phyloP scores from a whole-genome alignment of 176 grass and related monocot species.

The Ananas comosus region DNA sequence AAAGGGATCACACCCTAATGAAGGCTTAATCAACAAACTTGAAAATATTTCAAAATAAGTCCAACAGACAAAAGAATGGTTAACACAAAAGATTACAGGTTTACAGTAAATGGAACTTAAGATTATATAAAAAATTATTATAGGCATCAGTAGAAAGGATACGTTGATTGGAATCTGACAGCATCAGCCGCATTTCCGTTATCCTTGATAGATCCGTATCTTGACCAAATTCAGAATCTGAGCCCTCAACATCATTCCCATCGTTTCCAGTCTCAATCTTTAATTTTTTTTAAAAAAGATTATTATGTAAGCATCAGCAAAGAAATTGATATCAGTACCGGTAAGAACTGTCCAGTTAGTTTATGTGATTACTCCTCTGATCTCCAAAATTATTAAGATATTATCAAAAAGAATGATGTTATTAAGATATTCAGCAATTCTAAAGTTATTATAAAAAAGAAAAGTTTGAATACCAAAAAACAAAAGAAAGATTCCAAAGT shows the following conservation, averaged over 20 bases:
- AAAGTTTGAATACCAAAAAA: too few relatives aligned
- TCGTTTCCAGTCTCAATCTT: constrained; percentile 63
- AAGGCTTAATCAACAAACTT: too few relatives aligned
- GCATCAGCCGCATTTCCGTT: constrained; percentile 73
- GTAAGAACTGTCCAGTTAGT: background rate
- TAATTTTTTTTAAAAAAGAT: constrained; percentile 6
- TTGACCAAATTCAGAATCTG: constrained; percentile 36
- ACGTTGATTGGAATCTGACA: constrained; percentile 61
- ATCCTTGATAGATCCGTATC: constrained; percentile 49
- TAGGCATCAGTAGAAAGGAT: constrained; percentile 30
- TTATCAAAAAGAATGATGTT: too few relatives aligned
- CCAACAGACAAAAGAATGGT: too few relatives aligned
- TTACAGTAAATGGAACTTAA: background rate
- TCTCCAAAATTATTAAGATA: too few relatives aligned
- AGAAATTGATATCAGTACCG: background rate
- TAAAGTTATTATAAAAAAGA: too few relatives aligned
- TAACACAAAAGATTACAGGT: too few relatives aligned
- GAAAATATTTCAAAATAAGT: too few relatives aligned
- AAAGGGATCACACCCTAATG: too few relatives aligned
- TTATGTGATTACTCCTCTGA: too few relatives aligned
- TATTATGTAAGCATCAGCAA: constrained; percentile 3
- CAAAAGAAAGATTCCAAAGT: too few relatives aligned
- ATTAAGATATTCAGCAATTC: too few relatives aligned
- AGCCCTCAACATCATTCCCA: constrained; percentile 25
- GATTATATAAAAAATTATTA: background rate